Evolutionary conservation across 768 basidiomycete genomes (phyloP), one percentile per base, ranked within the genome.

Genomic region (Rhodotorula sphaerocarpa): DNA sequence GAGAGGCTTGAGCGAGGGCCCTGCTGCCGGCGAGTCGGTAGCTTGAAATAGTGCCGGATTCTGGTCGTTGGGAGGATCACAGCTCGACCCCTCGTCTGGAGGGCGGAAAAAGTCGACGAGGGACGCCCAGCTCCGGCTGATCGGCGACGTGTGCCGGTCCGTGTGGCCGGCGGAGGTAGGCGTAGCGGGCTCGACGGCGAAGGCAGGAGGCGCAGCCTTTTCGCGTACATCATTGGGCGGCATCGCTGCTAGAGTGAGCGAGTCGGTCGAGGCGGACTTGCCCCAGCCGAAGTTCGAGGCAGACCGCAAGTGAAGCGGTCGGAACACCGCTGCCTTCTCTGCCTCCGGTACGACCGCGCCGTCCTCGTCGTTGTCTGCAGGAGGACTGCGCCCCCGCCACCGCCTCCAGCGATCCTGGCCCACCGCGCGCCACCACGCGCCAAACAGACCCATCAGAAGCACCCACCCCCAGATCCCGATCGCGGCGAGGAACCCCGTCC

Each of bases 381-480:
- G 15, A 5, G 18, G 39, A 21, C 42, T 25, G 3, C 51, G 20
- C 28, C 61, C 46, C 25, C 61, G n/a, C 55, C 34, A 46, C 14
- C 25, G 10, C 1, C 27, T 34, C 52, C 56, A 46, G 27, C 14
- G 21, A 36, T 50, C 31, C 31, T 59, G 70, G 25, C 75, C 73
- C 2, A 69, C 1, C 23, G 50, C 73, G 53, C 75, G 67, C 75
- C 75, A 75, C 18, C 70, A 25, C 2, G 75, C 70, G 0, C 74
- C 66, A 31, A 72, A 41, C 23, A 75, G 21, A 0, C 82, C 92
- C 81, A 92, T 86, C 61, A 93, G 71, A 33, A 90, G 84, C 48
- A 95, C 88, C 42, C 89, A 44, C 23, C 77, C 81, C 90, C 91
- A 97, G 3, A 96, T 77, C 0, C 77, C 85, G 68, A 93, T 79